Evolutionary conservation across 768 basidiomycete species (phyloP).

Genomic region (Nevesoporus exiguus): DNA sequence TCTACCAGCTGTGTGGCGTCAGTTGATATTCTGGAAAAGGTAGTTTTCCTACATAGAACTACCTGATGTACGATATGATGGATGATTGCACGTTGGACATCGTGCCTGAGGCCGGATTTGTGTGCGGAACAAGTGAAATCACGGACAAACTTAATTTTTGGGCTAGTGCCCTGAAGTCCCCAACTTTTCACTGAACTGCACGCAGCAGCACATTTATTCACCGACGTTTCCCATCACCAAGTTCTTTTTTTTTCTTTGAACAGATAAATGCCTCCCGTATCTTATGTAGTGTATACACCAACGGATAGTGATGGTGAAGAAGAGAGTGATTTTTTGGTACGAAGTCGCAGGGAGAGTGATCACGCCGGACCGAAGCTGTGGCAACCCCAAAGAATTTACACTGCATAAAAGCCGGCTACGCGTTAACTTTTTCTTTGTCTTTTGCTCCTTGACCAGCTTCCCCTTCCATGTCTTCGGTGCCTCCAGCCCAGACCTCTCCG

Average conservation of each 20-base stretch:
- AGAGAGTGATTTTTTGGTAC: not conserved
- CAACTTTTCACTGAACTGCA: constrained; percentile 16
- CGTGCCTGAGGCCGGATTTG: not conserved
- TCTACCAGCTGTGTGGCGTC: constrained; percentile 37
- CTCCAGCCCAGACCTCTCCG: constrained; percentile 17
- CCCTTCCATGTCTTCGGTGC: constrained; percentile 24
- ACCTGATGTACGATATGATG: not conserved
- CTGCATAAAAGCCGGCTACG: constrained; percentile 21
- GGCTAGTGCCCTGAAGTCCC: constrained; percentile 6
- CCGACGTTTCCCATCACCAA: not conserved
- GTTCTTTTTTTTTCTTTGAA: not conserved
- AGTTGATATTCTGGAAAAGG: constrained; percentile 35
- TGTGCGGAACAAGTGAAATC: not conserved
- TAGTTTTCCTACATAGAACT: not conserved
- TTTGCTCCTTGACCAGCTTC: constrained; percentile 25
- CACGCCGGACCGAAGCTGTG: constrained; percentile 12
- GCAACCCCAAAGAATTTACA: constrained; percentile 37
- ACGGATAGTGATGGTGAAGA: not conserved
- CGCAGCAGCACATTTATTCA: not conserved
- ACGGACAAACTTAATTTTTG: not conserved
- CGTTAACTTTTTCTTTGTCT: constrained; percentile 1
- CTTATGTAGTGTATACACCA: not conserved
- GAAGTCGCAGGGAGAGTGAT: not conserved
- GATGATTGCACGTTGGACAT: not conserved
- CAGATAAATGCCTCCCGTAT: not conserved